Evolutionary conservation across 495 filamentous ascomycete species (phyloP).

Genomic region (Elasticomyces elasticus): DNA sequence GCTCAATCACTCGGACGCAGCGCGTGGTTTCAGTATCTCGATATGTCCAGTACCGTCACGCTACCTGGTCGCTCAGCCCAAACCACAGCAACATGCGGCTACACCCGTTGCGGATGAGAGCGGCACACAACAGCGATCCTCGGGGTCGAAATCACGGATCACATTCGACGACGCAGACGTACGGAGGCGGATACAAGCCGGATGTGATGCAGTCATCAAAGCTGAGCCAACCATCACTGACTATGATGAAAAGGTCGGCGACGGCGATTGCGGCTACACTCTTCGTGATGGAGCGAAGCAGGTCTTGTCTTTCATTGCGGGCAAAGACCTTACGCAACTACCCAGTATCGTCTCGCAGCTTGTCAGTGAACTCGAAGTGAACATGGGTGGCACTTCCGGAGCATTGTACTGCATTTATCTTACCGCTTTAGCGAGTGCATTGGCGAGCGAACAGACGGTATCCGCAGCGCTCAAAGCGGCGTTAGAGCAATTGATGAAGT

Average conservation of each 20-base stretch:
- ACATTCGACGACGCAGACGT: constrained; percentile 15
- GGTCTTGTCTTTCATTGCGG: constrained; percentile 19
- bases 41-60: constrained; percentile 11
- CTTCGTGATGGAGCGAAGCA: constrained; percentile 22
- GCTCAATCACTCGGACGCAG: constrained; percentile 13
- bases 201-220: constrained; percentile 23
- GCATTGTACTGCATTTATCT: constrained; percentile 25
- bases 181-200: constrained; percentile 12
- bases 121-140: background rate
- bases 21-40: constrained; percentile 19
- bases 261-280: constrained; percentile 26
- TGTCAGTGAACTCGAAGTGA: constrained; percentile 21
- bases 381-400: constrained; percentile 25
- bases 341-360: constrained; percentile 17
- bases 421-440: constrained; percentile 12
- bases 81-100: background rate
- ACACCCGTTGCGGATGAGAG: background rate
- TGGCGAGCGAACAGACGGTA: constrained; percentile 8
- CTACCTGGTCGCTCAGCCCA: constrained; percentile 12
- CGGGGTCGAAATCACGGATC: constrained; percentile 6
- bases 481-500: constrained; percentile 18
- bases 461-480: constrained; percentile 14
- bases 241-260: constrained; percentile 25
- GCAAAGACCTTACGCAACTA: constrained; percentile 18
- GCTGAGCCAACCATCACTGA: constrained; percentile 25